Conservation (phyloP, 768 basidiomycete species). For the Suillus americanus region DNA sequence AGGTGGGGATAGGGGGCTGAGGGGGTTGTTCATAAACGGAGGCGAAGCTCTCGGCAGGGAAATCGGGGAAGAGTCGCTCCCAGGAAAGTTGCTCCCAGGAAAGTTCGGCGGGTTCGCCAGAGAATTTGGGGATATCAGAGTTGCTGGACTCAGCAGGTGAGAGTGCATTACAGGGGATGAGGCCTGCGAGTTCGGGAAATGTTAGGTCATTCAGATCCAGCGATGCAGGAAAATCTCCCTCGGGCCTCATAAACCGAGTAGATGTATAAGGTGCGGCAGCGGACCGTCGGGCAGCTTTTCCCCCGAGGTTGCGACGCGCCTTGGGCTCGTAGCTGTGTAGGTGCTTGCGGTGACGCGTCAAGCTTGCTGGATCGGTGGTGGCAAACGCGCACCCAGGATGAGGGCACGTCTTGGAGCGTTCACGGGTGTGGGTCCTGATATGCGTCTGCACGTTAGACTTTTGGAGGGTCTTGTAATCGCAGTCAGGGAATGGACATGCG, state of each 20-base stretch:
- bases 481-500: constrained; percentile 20
- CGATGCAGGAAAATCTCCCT: neutral
- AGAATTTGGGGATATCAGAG: neutral
- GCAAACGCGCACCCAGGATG: constrained; percentile 16
- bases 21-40: neutral
- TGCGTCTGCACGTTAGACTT: constrained; percentile 28
- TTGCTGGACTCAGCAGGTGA: neutral
- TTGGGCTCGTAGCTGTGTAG: constrained; percentile 20
- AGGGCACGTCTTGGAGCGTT: constrained; percentile 19
- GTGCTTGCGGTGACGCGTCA: constrained; percentile 22
- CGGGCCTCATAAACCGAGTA: neutral
- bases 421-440: constrained; percentile 21
- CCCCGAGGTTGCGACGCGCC: constrained; percentile 1
- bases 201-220: neutral
- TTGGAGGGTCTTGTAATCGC: constrained; percentile 25
- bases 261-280: constrained; percentile 8
- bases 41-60: neutral
- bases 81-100: constrained; percentile 9
- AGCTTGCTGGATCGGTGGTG: constrained; percentile 22
- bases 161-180: neutral
- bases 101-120: neutral
- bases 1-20: neutral
- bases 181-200: neutral
- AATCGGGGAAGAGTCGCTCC: constrained; percentile 5
- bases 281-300: constrained; percentile 2